These are phyloP conservation scores for Amanita inopinata DNA, from an alignment of 768 basidiomycete species.

Conservation along the genomic window DNA sequence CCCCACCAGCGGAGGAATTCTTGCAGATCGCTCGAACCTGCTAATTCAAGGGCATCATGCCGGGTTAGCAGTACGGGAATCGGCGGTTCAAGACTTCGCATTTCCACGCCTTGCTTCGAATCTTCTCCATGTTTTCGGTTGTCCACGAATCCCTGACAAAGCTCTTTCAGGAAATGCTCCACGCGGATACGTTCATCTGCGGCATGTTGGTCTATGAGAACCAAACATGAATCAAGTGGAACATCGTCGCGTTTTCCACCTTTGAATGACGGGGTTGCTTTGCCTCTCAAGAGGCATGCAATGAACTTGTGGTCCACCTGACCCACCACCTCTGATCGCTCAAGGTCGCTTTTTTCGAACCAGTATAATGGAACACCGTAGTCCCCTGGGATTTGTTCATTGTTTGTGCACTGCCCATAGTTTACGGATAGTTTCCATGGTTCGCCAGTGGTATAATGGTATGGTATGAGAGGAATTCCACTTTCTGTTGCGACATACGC, in stretches of 20 bases:
- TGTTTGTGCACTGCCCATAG: background rate
- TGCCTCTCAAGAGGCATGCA: constrained; percentile 48
- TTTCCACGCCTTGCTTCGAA: constrained; percentile 23
- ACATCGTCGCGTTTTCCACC: constrained; percentile 6
- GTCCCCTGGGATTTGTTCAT: too few species aligned
- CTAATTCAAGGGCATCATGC: constrained; percentile 48
- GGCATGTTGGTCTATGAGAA: constrained; percentile 94
- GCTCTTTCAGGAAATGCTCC: constrained; percentile 64
- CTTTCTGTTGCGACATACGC: constrained; percentile 41
- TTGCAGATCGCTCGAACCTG: constrained; percentile 28
- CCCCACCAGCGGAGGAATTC: constrained; percentile 62
- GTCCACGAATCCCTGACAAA: constrained; percentile 63
- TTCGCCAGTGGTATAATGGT: background rate
- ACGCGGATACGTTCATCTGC: constrained; percentile 95
- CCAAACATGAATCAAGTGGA: constrained; percentile 28
- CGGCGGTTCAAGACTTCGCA: constrained; percentile 40
- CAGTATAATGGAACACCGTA: constrained; percentile 3
- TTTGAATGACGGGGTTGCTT: constrained; percentile 8
- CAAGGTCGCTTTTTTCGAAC: constrained; percentile 38
- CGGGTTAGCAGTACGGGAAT: constrained; percentile 55
- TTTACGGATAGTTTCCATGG: constrained; percentile 10
- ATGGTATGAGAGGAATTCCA: constrained; percentile 26
- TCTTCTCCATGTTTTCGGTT: constrained; percentile 22
- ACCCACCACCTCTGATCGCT: constrained; percentile 49
- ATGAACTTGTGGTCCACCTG: constrained; percentile 93